Evolutionary conservation across 2,329 filamentous ascomycete species (phyloP).

Genomic region (Trichoderma gracile): DNA sequence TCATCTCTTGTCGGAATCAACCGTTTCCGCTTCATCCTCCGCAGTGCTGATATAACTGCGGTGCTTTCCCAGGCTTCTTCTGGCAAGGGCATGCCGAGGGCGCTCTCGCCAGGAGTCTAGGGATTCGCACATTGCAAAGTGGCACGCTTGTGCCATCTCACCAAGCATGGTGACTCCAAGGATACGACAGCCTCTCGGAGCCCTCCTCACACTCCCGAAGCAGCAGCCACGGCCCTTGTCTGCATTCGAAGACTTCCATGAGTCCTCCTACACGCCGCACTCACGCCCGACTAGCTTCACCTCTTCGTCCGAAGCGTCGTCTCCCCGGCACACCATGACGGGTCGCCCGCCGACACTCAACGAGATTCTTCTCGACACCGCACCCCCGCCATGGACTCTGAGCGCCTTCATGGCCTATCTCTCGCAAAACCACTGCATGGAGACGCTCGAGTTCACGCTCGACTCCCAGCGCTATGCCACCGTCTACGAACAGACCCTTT

Average conservation of each 20-base stretch:
- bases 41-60: background rate
- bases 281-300: slow-evolving; percentile 54
- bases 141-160: background rate
- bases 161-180: slow-evolving; percentile 49
- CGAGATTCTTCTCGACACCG: slow-evolving; percentile 84
- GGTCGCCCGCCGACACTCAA: slow-evolving; percentile 66
- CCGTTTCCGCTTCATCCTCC: background rate
- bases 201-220: slow-evolving; percentile 46
- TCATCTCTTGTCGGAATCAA: background rate
- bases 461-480: slow-evolving; percentile 82
- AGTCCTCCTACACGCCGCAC: slow-evolving; percentile 43
- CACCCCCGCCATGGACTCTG: slow-evolving; percentile 85
- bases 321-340: slow-evolving; percentile 37
- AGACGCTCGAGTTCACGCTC: slow-evolving; percentile 95
- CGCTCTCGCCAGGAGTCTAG: slow-evolving; percentile 14
- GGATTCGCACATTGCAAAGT: slow-evolving; percentile 1
- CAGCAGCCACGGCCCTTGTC: slow-evolving; percentile 48
- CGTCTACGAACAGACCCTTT: slow-evolving; percentile 50
- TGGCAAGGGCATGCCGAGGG: slow-evolving; percentile 9
- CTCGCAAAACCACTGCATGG: slow-evolving; percentile 94
- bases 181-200: slow-evolving; percentile 48
- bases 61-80: slow-evolving; percentile 7
- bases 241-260: slow-evolving; percentile 48
- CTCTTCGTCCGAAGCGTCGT: slow-evolving; percentile 46
- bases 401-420: slow-evolving; percentile 95